Percentiles rank a stretch among this genome's conserved stretches.
Evolutionary conservation across 768 basidiomycete species (phyloP).

Genomic region (Tylopilus cervinicoccineus): DNA sequence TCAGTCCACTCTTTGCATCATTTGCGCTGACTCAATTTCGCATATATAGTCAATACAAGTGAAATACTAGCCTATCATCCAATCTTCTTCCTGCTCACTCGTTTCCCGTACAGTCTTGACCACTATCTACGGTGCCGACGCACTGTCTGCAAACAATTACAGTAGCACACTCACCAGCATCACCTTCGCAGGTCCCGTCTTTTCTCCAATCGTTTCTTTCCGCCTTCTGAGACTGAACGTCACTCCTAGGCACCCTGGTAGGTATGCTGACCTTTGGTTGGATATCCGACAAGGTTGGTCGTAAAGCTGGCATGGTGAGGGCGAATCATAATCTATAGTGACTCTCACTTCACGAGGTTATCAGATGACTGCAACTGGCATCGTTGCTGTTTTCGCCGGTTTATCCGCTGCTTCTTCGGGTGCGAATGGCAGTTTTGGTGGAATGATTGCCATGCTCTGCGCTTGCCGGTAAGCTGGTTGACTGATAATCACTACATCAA

Average conservation of each 20-base stretch:
- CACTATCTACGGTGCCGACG: conserved; percentile 61
- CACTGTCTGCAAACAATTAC: conserved; percentile 53
- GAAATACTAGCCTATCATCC: conserved; percentile 19
- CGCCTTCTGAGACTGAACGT: conserved; percentile 62
- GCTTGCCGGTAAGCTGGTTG: conserved; percentile 58
- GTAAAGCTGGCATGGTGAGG: conserved; percentile 83
- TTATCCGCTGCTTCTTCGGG: conserved; percentile 83
- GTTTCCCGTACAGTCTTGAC: conserved; percentile 49
- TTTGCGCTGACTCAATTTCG: background rate
- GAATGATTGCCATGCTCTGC: conserved; percentile 72
- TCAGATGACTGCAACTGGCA: conserved; percentile 77
- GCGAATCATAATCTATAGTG: background rate
- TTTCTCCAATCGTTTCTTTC: conserved; percentile 61
- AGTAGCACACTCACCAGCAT: conserved; percentile 60
- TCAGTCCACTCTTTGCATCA: conserved; percentile 33
- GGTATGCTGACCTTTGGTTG: conserved; percentile 84
- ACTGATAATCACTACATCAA: background rate
- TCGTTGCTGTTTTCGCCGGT: conserved; percentile 79
- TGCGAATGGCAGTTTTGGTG: conserved; percentile 63
- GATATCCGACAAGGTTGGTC: conserved; percentile 81
- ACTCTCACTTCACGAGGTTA: conserved; percentile 12
- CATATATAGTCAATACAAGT: conserved; percentile 62
- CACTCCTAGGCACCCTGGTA: conserved; percentile 75
- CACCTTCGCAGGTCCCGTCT: conserved; percentile 74
- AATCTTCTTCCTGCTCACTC: background rate